Evolutionary conservation across 1,284 basidiomycete species (phyloP).

Genomic region (Violaceomyces palustris): DNA sequence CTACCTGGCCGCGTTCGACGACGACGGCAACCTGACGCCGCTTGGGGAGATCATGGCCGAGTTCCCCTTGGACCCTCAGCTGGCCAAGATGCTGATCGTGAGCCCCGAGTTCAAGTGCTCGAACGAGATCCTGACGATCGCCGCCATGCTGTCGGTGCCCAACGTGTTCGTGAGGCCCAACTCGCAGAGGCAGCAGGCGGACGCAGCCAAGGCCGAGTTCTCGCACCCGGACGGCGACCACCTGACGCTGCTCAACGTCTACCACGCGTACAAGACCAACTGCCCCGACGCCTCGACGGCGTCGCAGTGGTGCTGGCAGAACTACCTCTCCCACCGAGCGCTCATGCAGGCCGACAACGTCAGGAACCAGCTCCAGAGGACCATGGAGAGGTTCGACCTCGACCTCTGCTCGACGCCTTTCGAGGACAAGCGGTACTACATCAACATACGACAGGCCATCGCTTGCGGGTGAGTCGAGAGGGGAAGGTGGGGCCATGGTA

Average conservation of each 20-base stretch:
- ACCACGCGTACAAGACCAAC: constrained; percentile 79
- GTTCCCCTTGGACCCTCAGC: constrained; percentile 93
- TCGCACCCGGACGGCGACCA: constrained; percentile 94
- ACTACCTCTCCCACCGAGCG: constrained; percentile 80
- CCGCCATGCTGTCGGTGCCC: constrained; percentile 88
- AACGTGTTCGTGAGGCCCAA: constrained; percentile 85
- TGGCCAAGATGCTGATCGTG: constrained; percentile 85
- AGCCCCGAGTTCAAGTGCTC: constrained; percentile 94
- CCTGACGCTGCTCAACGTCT: constrained; percentile 88
- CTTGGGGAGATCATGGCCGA: constrained; percentile 93
- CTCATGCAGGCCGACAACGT: constrained; percentile 92
- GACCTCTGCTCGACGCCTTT: constrained; percentile 69
- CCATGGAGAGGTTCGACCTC: constrained; percentile 75
- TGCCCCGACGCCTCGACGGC: constrained; percentile 41
- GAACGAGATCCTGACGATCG: constrained; percentile 90
- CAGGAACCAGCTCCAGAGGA: constrained; percentile 80
- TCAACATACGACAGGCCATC: constrained; percentile 76
- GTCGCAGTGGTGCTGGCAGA: constrained; percentile 78
- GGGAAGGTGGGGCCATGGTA: no score
- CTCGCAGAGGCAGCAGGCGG: constrained; percentile 75
- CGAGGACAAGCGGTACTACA: constrained; percentile 74
- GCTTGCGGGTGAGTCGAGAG: no score
- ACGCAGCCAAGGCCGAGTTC: constrained; percentile 81
- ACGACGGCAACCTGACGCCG: constrained; percentile 84
- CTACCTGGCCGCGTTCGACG: constrained; percentile 84